Conservation (phyloP, 352 stramenopile genomes). For the Phytophthora nicotianae region DNA sequence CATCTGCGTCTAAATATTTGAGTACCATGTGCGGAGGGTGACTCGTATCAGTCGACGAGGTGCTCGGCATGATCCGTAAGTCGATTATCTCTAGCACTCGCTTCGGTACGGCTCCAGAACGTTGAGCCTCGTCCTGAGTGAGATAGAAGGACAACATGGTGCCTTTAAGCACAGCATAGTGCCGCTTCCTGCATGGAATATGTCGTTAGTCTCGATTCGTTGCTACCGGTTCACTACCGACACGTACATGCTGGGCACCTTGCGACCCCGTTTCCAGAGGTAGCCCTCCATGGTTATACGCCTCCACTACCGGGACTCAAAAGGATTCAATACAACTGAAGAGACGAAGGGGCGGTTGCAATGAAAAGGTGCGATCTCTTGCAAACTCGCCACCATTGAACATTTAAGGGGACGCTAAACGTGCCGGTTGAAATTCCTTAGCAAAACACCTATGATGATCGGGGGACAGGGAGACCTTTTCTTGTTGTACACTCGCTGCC, state of each 20-base stretch:
- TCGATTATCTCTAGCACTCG: conserved; percentile 69
- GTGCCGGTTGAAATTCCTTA: conserved; percentile 39
- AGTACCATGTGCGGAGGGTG: conserved; percentile 27
- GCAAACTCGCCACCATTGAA: no score
- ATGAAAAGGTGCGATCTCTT: no score
- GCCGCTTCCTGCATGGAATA: conserved; percentile 52
- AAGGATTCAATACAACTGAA: no score
- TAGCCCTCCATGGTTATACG: conserved; percentile 62
- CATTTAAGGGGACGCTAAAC: conserved; percentile 14
- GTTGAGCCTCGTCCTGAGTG: conserved; percentile 54
- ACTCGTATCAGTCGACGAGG: conserved; percentile 6
- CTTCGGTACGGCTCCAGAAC: conserved; percentile 44
- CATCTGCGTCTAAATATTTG: conserved; percentile 43
- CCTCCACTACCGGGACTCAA: no score
- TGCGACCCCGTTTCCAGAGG: conserved; percentile 54
- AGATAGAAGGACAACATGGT: conserved; percentile 77
- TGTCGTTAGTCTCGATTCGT: neutral
- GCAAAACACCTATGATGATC: conserved; percentile 35
- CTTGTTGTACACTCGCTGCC: conserved; percentile 19
- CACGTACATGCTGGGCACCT: conserved; percentile 54
- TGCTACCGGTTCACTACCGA: neutral
- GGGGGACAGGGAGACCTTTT: conserved; percentile 24
- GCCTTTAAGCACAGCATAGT: conserved; percentile 79
- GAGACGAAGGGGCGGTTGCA: no score
- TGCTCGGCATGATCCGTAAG: conserved; percentile 27